A percentile compares a stretch with the other conserved stretches of the same genome.
Evolutionary conservation across 2,329 filamentous ascomycete genomes (phyloP).

Genomic region (Pseudogymnoascus sp.): DNA sequence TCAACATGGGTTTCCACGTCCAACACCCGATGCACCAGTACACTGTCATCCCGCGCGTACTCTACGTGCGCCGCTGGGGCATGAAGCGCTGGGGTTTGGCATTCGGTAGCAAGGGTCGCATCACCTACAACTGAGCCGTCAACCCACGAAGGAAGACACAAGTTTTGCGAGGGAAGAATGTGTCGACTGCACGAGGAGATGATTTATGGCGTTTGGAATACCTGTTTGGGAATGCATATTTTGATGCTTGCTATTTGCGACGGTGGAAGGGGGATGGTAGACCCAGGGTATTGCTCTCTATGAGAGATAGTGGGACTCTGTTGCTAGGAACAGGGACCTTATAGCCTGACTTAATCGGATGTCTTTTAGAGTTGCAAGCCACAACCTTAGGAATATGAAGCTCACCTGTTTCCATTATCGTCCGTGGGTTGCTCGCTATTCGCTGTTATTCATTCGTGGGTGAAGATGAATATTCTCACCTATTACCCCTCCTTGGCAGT

Average conservation of each 20-base stretch:
- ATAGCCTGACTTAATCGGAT: background rate
- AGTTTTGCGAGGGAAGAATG: background rate
- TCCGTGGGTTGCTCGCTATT: background rate
- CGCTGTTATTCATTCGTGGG: background rate
- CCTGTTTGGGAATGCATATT: background rate
- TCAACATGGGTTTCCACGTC: slow-evolving; percentile 12
- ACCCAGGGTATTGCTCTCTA: background rate
- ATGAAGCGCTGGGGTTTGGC: slow-evolving; percentile 18
- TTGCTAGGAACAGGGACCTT: background rate
- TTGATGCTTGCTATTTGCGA: background rate
- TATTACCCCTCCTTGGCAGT: background rate
- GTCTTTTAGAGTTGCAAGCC: background rate
- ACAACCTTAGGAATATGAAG: background rate
- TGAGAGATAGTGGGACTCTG: background rate
- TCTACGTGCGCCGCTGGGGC: slow-evolving; percentile 20
- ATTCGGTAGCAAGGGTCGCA: slow-evolving; percentile 15
- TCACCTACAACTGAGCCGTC: slow-evolving; percentile 13
- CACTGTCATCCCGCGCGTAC: slow-evolving; percentile 18
- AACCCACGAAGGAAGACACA: background rate
- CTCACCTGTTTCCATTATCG: background rate
- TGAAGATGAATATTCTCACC: background rate
- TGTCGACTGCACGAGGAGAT: background rate
- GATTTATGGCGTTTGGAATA: background rate
- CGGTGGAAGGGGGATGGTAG: background rate
- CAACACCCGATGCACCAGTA: slow-evolving; percentile 19